These are phyloP conservation scores for Ganoderma lingzhi DNA, from an alignment of 1,284 basidiomycete species.

Conservation along the genomic window DNA sequence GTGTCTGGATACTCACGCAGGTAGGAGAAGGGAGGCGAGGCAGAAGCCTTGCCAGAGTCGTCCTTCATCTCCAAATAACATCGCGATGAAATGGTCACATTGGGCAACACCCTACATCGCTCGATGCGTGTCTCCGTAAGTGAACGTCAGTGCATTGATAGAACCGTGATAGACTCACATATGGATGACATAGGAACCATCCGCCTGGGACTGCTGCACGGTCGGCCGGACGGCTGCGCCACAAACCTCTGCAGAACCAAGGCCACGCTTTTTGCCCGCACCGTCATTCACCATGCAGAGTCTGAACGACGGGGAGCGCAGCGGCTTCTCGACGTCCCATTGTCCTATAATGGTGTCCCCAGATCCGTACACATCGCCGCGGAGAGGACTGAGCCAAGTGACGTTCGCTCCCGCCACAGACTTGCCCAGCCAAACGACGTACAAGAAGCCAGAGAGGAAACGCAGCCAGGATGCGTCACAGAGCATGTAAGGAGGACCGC, in stretches of 20 bases:
- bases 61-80: constrained; percentile 53
- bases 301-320: constrained; percentile 41
- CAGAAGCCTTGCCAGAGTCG: constrained; percentile 45
- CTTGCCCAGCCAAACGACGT: constrained; percentile 8
- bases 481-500: constrained; percentile 21
- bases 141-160: neutral
- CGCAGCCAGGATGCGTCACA: constrained; percentile 20
- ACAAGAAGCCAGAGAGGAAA: constrained; percentile 23
- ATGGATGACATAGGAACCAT: constrained; percentile 41
- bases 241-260: constrained; percentile 36
- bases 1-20: constrained; percentile 43
- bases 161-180: constrained; percentile 33
- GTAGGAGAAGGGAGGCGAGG: constrained; percentile 52
- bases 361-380: constrained; percentile 40
- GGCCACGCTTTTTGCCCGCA: constrained; percentile 10
- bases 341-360: constrained; percentile 42
- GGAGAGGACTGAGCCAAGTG: constrained; percentile 40
- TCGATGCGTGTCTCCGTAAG: neutral
- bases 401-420: constrained; percentile 27
- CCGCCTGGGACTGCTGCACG: constrained; percentile 42
- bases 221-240: constrained; percentile 49
- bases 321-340: constrained; percentile 37
- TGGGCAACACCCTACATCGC: constrained; percentile 43
- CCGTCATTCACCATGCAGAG: constrained; percentile 33
- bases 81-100: constrained; percentile 37